phyloP scores from a whole-genome alignment of 2,329 filamentous ascomycete species.

The Albifimbria verrucaria region DNA sequence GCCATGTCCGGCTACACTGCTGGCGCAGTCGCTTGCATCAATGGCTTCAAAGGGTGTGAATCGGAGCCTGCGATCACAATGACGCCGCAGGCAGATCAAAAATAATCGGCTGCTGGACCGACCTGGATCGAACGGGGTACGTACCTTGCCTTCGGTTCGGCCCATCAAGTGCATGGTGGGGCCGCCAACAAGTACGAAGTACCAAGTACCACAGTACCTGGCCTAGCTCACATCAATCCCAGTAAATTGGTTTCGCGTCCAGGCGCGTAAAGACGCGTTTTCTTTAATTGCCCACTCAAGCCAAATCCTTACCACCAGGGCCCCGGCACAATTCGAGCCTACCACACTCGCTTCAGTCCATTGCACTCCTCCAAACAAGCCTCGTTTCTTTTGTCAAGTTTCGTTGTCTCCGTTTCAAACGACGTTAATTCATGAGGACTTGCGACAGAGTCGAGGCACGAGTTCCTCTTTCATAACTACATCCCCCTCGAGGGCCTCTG shows the following conservation, averaged over 20 bases:
- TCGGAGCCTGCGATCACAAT: conserved; percentile 4
- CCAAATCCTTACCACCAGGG: conserved; percentile 9
- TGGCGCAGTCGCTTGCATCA: conserved; percentile 22
- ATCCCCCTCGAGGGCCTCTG: conserved; percentile 3
- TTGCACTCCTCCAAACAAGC: neutral
- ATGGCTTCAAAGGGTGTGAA: conserved; percentile 9
- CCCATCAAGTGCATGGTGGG: conserved; percentile 29
- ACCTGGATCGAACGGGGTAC: neutral
- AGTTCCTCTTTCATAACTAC: neutral
- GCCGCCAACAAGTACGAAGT: no score
- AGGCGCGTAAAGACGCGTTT: conserved; percentile 31
- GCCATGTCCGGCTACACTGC: conserved; percentile 32
- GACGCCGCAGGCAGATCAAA: conserved; percentile 22
- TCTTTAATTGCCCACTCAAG: conserved; percentile 20
- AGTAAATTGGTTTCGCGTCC: conserved; percentile 19
- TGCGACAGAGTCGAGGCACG: neutral
- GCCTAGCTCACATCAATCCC: no score
- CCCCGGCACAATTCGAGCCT: neutral
- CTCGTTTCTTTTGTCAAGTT: neutral
- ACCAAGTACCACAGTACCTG: no score
- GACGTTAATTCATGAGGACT: neutral
- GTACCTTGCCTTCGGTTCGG: conserved; percentile 1
- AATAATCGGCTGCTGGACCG: conserved; percentile 6
- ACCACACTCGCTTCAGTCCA: neutral
- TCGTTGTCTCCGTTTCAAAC: neutral